A percentile compares a stretch with the other conserved stretches of the same genome.
These are phyloP conservation scores for Akanthomyces muscarius DNA, from an alignment of 2,329 filamentous ascomycete species.

Conservation along the genomic window DNA sequence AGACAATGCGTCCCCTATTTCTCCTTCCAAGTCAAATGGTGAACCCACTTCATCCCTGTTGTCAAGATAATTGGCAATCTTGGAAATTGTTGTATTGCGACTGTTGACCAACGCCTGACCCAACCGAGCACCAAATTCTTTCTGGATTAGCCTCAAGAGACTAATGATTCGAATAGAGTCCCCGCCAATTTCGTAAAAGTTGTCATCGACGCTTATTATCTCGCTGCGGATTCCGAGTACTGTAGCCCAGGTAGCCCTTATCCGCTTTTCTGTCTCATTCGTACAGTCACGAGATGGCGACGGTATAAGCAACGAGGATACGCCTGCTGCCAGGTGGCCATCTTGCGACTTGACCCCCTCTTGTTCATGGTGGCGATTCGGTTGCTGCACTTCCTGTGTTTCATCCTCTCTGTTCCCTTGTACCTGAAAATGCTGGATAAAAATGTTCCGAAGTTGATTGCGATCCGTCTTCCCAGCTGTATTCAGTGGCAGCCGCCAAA, in stretches of 20 bases:
- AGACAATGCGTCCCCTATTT: not conserved
- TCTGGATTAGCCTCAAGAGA: slow-evolving; percentile 7
- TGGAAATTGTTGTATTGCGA: slow-evolving; percentile 20
- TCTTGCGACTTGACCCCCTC: not conserved
- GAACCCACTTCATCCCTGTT: not conserved
- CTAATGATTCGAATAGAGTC: slow-evolving; percentile 15
- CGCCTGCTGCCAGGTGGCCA: too few relatives aligned
- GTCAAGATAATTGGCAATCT: slow-evolving; percentile 19
- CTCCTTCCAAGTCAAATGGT: not conserved
- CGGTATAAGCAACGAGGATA: not conserved
- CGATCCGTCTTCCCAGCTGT: slow-evolving; percentile 43
- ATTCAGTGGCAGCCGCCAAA: slow-evolving; percentile 37
- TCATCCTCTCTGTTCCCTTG: not conserved
- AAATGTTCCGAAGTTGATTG: slow-evolving; percentile 24
- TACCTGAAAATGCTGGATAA: not conserved
- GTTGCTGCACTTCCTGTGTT: not conserved
- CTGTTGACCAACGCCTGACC: slow-evolving; percentile 20
- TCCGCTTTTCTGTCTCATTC: not conserved
- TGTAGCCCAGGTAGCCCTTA: not conserved
- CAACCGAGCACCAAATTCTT: slow-evolving; percentile 18
- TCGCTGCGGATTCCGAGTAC: not conserved
- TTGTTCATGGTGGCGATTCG: not conserved
- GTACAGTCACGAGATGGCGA: not conserved
- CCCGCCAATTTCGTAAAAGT: slow-evolving; percentile 10
- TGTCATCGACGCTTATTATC: not conserved